These are phyloP conservation scores for Alternaria sp. DNA, from an alignment of 2,329 filamentous ascomycete species.

Conservation along the genomic window DNA sequence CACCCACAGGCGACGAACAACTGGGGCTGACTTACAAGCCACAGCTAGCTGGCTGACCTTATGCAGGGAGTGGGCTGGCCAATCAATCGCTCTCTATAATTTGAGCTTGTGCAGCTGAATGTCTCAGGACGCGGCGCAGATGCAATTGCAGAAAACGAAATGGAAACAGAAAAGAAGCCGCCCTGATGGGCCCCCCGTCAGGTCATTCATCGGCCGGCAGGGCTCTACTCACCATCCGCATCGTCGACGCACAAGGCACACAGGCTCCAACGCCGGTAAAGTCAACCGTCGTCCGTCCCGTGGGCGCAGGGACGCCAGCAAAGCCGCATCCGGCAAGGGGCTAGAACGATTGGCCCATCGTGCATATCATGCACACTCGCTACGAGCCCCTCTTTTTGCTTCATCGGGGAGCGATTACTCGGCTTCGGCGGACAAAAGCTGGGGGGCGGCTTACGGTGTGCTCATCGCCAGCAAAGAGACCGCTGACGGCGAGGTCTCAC, in stretches of 20 bases:
- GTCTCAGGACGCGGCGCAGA: neutral
- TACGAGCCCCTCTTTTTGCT: constrained; percentile 17
- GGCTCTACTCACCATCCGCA: constrained; percentile 17
- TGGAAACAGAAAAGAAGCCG: neutral
- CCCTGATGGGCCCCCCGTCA: constrained; percentile 5
- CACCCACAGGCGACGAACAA: constrained; percentile 8
- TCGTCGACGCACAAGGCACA: constrained; percentile 26
- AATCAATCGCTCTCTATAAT: constrained; percentile 10
- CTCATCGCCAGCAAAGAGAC: neutral
- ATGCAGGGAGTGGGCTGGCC: constrained; percentile 21
- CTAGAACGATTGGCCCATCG: constrained; percentile 20
- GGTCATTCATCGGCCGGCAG: constrained; percentile 3
- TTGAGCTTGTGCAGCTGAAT: neutral
- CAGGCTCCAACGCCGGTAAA: constrained; percentile 17
- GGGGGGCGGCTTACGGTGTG: constrained; percentile 11
- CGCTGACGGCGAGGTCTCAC: neutral
- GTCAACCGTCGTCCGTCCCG: constrained; percentile 22
- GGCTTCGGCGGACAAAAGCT: constrained; percentile 10
- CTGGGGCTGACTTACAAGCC: constrained; percentile 37
- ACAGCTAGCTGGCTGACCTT: constrained; percentile 26
- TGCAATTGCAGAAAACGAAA: neutral
- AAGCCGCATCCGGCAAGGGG: constrained; percentile 18
- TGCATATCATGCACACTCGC: constrained; percentile 17
- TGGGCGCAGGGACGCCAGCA: constrained; percentile 17
- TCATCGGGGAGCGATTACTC: constrained; percentile 15